Percentiles rank a stretch among this genome's conserved stretches.
Evolutionary conservation across 2,329 filamentous ascomycete species (phyloP).

Genomic region (Diplodia sapinea): DNA sequence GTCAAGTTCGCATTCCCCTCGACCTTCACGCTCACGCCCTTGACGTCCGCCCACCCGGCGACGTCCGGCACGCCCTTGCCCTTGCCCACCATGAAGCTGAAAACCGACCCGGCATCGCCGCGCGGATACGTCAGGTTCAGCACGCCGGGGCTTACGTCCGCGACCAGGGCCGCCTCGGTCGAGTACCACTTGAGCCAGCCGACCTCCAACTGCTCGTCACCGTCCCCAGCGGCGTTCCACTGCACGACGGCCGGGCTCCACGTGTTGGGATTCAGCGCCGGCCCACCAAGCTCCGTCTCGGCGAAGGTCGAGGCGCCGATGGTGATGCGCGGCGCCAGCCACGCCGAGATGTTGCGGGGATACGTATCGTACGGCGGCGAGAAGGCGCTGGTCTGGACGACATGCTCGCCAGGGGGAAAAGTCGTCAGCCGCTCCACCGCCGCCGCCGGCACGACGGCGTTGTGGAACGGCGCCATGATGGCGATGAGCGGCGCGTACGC

Average conservation of each 20-base stretch:
- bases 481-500: constrained; percentile 64
- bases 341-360: constrained; percentile 65
- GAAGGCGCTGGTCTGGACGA: constrained; percentile 59
- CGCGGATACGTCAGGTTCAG: constrained; percentile 62
- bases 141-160: constrained; percentile 45
- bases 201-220: constrained; percentile 44
- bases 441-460: constrained; percentile 52
- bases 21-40: constrained; percentile 55
- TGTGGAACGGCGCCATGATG: constrained; percentile 59
- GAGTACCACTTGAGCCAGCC: constrained; percentile 46
- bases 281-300: constrained; percentile 62
- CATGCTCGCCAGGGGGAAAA: constrained; percentile 61
- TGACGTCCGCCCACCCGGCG: constrained; percentile 55
- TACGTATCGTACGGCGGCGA: constrained; percentile 64
- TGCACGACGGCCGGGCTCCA: constrained; percentile 68
- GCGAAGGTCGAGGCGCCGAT: constrained; percentile 66
- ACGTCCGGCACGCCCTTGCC: constrained; percentile 57
- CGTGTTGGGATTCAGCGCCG: constrained; percentile 56
- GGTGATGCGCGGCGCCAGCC: constrained; percentile 62
- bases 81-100: constrained; percentile 57
- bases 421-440: constrained; percentile 49
- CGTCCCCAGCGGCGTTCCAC: constrained; percentile 55
- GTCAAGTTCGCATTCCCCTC: constrained; percentile 53
- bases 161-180: constrained; percentile 50
- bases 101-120: constrained; percentile 57